Base-by-base conservation (phyloP, 176 grass and related monocot genomes). In the Lolium perenne region DNA sequence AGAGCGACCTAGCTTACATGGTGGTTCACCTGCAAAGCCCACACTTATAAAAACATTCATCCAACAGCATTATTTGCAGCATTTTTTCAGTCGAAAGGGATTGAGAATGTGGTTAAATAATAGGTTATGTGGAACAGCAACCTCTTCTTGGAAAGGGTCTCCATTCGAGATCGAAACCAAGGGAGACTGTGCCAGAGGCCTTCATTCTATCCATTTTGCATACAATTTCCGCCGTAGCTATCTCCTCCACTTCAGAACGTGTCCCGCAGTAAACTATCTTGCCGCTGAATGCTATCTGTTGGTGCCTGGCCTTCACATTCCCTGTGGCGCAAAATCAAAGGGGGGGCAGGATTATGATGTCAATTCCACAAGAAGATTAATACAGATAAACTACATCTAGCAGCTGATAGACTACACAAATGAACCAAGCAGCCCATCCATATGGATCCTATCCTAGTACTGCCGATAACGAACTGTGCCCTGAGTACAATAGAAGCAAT, bases 121-220 rank as follows among this genome's bases (percentile, higher is more conserved):
- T 63, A 62, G 2, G 71, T 41, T 70, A 85, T 13, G 35, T 8
- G 76, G 55, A 87, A 92, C 14, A 47, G 71, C 84, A 6, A 98
- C 97, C 94, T 93, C 90, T 84, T 73, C 86, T 86, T 21, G 93
- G 88, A 51, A 94, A 84, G 79, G 94, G 94, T 48, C 43, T 92
- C 92, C 94, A 96, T 64, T 96, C 97, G 3, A 99, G 93, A 83
- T 99, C 92, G 54, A 99, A 99, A 25, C 94, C 97, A 77, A 99
- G 82, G 82, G 90, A 80, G 65, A 96, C 90, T 18, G 23, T 80
- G 46, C 81, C 74, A 43, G 71, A n/a, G 32, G 71, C 50, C 71
- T 96, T 93, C 78, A 80, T 88, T 25, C 72, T 77, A 50, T 87
- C 80, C 17, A 94, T 83, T 88, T 88, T 91, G 32, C 59, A 10